Percentiles rank a stretch among this genome's conserved stretches.
Conservation (phyloP, 768 basidiomycete genomes). For the Suillus decipiens region DNA sequence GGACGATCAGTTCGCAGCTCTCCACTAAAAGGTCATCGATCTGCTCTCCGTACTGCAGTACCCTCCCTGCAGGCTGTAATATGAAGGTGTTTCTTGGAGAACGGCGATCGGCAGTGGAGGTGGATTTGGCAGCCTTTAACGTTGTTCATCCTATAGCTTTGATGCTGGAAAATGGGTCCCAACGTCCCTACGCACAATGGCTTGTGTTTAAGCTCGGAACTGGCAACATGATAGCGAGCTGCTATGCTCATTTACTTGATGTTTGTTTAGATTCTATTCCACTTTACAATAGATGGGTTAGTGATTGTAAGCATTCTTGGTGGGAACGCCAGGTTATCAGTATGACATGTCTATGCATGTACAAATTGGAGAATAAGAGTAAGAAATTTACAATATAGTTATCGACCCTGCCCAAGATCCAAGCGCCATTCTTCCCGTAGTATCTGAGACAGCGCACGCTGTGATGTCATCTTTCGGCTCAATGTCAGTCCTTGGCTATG, state of each 20-base stretch:
- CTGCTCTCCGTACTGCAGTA: conserved; percentile 23
- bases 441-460: conserved; percentile 47
- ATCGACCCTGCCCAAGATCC: conserved; percentile 42
- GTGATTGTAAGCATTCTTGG: neutral
- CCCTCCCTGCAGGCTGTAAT: conserved; percentile 23
- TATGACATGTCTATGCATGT: neutral
- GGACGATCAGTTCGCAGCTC: neutral
- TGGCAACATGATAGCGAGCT: neutral
- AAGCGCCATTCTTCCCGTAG: conserved; percentile 43
- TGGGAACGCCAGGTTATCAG: neutral
- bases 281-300: neutral
- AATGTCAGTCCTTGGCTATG: neutral
- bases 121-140: neutral
- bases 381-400: conserved; percentile 18
- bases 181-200: neutral
- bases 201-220: neutral
- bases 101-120: neutral
- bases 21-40: neutral
- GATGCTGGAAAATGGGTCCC: neutral
- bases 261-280: neutral
- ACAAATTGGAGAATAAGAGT: neutral
- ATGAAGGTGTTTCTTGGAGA: conserved; percentile 5
- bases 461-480: conserved; percentile 42
- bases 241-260: no score
- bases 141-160: neutral